phyloP scores from a whole-genome alignment of 2,329 filamentous ascomycete species.

The Aureobasidium sp. region DNA sequence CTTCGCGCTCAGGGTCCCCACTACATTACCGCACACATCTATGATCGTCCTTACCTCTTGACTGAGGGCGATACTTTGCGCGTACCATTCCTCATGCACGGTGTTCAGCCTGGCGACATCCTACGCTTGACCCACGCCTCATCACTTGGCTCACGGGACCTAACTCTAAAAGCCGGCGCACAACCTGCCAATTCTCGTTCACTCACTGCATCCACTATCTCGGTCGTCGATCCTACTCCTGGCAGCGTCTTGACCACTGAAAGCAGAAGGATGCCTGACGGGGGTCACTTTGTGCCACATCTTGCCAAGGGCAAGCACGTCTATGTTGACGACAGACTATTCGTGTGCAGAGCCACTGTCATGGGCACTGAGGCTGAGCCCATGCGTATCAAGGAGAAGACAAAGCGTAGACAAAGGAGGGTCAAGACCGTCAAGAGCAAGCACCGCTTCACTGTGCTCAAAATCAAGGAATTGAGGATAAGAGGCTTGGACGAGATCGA shows the following conservation, averaged over 20 bases:
- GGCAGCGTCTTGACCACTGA: slow-evolving; percentile 21
- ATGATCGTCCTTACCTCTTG: slow-evolving; percentile 72
- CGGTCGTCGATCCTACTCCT: slow-evolving; percentile 24
- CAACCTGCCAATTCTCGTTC: slow-evolving; percentile 36
- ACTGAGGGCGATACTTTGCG: slow-evolving; percentile 48
- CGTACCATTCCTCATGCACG: slow-evolving; percentile 44
- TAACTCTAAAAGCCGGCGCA: slow-evolving; percentile 68
- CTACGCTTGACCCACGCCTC: slow-evolving; percentile 81
- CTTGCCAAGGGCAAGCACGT: slow-evolving; percentile 30
- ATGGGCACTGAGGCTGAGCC: slow-evolving; percentile 72
- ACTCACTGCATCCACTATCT: slow-evolving; percentile 20
- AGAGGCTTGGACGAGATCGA: slow-evolving; percentile 50
- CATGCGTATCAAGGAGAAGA: slow-evolving; percentile 48
- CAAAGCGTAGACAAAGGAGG: slow-evolving; percentile 58
- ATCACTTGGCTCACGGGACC: slow-evolving; percentile 77
- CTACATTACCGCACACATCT: slow-evolving; percentile 75
- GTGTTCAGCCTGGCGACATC: slow-evolving; percentile 64
- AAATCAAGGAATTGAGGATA: slow-evolving; percentile 74
- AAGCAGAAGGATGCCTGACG: slow-evolving; percentile 22
- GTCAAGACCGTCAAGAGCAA: slow-evolving; percentile 78
- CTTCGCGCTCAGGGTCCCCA: slow-evolving; percentile 65
- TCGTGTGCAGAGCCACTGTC: slow-evolving; percentile 77
- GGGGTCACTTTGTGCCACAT: slow-evolving; percentile 34
- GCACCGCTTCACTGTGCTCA: slow-evolving; percentile 78
- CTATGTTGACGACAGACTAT: slow-evolving; percentile 75